Evolutionary conservation across 2,329 filamentous ascomycete species (phyloP).

Genomic region (Westerdykella ornata): DNA sequence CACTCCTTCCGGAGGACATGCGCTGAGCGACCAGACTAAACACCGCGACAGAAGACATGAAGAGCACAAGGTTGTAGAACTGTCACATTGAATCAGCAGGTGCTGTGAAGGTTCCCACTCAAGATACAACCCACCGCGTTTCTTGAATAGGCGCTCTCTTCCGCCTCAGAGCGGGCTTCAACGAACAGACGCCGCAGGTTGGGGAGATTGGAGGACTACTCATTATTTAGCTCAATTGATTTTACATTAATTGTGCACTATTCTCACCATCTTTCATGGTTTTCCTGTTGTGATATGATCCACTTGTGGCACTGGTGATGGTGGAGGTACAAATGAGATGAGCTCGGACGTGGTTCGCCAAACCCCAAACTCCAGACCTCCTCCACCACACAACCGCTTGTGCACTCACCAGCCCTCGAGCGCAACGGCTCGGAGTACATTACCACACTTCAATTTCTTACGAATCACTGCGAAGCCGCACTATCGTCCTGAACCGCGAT

Average conservation of each 20-base stretch:
- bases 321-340: not conserved
- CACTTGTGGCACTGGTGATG: not conserved
- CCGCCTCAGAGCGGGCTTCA: constrained; percentile 83
- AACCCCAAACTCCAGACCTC: constrained; percentile 14
- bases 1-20: constrained; percentile 47
- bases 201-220: constrained; percentile 66
- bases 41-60: constrained; percentile 91
- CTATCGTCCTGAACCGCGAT: not conserved
- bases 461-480: not conserved
- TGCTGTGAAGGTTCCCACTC: not conserved
- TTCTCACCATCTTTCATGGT: constrained; percentile 14
- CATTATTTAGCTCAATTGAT: not conserved
- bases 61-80: constrained; percentile 97
- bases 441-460: not conserved
- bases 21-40: constrained; percentile 91
- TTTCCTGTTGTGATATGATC: not conserved
- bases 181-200: constrained; percentile 96
- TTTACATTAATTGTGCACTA: not conserved
- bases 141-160: constrained; percentile 89
- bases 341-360: constrained; percentile 1
- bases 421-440: not conserved
- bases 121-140: constrained; percentile 66
- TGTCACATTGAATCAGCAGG: constrained; percentile 34
- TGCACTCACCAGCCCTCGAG: constrained; percentile 1
- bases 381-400: constrained; percentile 5